phyloP scores from a whole-genome alignment of 345 rosid genomes.

The Salix koriyanagi region DNA sequence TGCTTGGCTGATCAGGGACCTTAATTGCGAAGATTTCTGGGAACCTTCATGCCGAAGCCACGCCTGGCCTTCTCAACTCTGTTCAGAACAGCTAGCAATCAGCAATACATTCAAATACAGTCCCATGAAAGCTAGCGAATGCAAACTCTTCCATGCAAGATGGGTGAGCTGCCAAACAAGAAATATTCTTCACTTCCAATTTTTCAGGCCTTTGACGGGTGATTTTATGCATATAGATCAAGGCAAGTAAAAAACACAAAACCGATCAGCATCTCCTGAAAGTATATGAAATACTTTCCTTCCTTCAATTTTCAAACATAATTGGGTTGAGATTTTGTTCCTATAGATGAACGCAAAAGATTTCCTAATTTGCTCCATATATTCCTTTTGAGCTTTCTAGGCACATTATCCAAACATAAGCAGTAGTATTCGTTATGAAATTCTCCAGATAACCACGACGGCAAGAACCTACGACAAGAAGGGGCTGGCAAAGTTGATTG shows the following conservation, averaged over 20 bases:
- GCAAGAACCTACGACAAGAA: neutral
- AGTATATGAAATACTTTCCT: neutral
- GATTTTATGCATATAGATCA: neutral
- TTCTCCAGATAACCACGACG: neutral
- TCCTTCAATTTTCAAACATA: neutral
- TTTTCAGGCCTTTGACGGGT: neutral
- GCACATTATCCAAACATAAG: neutral
- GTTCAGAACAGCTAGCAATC: constrained; percentile 2
- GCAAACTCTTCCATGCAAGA: neutral
- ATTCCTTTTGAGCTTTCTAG: neutral
- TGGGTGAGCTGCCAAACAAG: neutral
- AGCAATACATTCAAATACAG: neutral
- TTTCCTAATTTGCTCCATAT: neutral
- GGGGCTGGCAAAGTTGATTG: neutral
- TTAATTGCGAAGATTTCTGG: neutral
- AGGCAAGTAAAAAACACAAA: neutral
- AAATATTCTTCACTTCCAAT: neutral
- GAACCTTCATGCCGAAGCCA: constrained; percentile 30
- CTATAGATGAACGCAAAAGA: neutral
- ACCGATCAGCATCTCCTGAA: neutral
- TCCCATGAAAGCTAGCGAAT: neutral
- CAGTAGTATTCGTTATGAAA: neutral
- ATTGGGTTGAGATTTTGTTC: neutral
- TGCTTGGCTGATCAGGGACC: neutral
- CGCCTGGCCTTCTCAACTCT: constrained; percentile 21